Evolutionary conservation across 1,284 basidiomycete genomes (phyloP).

Genomic region (Bjerkandera adusta): DNA sequence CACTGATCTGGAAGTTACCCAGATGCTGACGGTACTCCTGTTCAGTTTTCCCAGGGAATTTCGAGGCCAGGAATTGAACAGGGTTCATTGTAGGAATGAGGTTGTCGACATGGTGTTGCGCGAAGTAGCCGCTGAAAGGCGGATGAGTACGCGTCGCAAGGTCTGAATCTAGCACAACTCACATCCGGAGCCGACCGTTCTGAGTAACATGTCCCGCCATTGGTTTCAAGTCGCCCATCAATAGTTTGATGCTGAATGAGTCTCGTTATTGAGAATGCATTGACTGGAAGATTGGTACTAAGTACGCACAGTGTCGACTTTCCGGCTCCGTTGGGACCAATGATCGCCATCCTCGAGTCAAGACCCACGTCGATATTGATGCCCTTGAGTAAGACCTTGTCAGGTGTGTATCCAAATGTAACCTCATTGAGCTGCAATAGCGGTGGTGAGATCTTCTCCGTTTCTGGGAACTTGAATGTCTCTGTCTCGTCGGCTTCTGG

Average conservation of each 20-base stretch:
- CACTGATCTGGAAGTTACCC: conserved; percentile 98
- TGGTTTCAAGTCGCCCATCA: conserved; percentile 90
- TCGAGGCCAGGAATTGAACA: conserved; percentile 89
- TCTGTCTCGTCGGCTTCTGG: conserved; percentile 91
- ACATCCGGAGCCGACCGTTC: conserved; percentile 90
- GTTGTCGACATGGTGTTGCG: conserved; percentile 97
- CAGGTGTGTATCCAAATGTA: conserved; percentile 86
- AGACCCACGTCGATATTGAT: conserved; percentile 91
- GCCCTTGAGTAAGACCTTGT: conserved; percentile 77
- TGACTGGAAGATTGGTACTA: too few species aligned
- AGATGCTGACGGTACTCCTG: conserved; percentile 95
- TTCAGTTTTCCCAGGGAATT: conserved; percentile 93
- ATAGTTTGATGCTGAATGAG: conserved; percentile 79
- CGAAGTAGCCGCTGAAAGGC: conserved; percentile 78
- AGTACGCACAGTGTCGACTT: conserved; percentile 71
- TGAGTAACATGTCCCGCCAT: conserved; percentile 81
- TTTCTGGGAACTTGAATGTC: conserved; percentile 91
- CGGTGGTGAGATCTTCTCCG: conserved; percentile 96
- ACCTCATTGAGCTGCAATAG: conserved; percentile 93
- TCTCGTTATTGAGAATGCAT: not conserved
- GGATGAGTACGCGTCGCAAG: not conserved
- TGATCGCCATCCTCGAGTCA: conserved; percentile 89
- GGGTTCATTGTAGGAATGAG: conserved; percentile 84
- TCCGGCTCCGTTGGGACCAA: conserved; percentile 82
- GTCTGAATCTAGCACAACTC: conserved; percentile 26